These are phyloP conservation scores for Phytophthora melonis DNA, from an alignment of 352 stramenopile genomes.

Conservation along the genomic window DNA sequence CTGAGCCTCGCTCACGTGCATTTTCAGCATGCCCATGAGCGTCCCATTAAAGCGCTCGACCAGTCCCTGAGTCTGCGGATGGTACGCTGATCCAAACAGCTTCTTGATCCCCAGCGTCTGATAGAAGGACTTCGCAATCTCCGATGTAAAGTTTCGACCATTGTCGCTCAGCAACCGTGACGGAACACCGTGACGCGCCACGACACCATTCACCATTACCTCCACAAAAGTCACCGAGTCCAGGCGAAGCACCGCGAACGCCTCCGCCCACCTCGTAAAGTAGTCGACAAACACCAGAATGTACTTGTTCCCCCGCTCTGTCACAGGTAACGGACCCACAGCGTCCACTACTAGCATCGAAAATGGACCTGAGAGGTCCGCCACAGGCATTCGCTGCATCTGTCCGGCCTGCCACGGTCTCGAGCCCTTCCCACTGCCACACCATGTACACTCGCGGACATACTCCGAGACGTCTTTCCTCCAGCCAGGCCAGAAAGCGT, in stretches of 20 bases:
- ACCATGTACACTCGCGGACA: neutral
- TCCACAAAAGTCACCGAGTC: neutral
- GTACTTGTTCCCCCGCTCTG: neutral
- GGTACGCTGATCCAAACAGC: neutral
- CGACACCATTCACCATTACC: constrained; percentile 3
- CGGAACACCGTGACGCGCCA: constrained; percentile 1
- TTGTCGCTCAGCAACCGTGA: constrained; percentile 13
- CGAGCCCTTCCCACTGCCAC: neutral
- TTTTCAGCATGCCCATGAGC: no score
- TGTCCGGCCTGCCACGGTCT: constrained; percentile 2
- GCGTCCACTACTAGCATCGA: constrained; percentile 1
- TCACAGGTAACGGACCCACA: neutral
- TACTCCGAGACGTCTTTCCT: neutral
- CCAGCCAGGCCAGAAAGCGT: constrained; percentile 4
- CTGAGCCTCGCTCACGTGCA: neutral
- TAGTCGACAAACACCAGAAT: constrained; percentile 6
- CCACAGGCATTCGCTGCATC: constrained; percentile 18
- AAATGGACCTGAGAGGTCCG: constrained; percentile 2
- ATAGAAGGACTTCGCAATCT: constrained; percentile 16
- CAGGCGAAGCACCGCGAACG: neutral
- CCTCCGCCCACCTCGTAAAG: neutral
- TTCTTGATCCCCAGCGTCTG: constrained; percentile 17
- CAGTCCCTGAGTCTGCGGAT: neutral
- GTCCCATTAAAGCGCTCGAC: no score
- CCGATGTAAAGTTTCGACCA: constrained; percentile 5